Percentiles rank a stretch among this genome's conserved stretches.
phyloP scores from a whole-genome alignment of 306 rosid species.

The Sphenostylis stenocarpa region DNA sequence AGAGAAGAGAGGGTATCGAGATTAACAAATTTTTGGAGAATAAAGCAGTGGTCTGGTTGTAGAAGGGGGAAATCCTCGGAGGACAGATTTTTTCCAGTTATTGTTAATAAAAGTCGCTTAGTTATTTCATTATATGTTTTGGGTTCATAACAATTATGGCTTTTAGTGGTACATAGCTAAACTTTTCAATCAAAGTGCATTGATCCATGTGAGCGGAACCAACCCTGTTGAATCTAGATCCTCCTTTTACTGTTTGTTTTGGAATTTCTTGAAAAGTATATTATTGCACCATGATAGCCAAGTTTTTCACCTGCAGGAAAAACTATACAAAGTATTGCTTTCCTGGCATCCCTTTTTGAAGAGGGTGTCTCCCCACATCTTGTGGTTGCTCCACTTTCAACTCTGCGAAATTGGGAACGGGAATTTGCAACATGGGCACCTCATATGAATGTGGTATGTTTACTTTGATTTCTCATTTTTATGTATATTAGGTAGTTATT shows the following conservation, averaged over 20 bases:
- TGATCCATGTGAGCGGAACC: slow-evolving; percentile 3
- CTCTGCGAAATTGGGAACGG: slow-evolving; percentile 97
- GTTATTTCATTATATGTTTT: background rate
- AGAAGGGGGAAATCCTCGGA: background rate
- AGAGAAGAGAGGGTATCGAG: background rate
- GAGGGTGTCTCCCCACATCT: slow-evolving; percentile 81
- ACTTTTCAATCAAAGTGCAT: slow-evolving; percentile 3
- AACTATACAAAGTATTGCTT: slow-evolving; percentile 98
- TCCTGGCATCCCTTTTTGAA: slow-evolving; percentile 82
- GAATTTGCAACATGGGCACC: slow-evolving; percentile 99
- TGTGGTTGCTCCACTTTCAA: slow-evolving; percentile 98
- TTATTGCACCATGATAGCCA: slow-evolving; percentile 27
- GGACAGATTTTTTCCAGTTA: background rate
- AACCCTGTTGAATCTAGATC: background rate
- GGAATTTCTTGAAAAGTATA: slow-evolving; percentile 9
- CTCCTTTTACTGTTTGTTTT: slow-evolving; percentile 19
- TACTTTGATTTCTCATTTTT: slow-evolving; percentile 6
- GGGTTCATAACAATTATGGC: background rate
- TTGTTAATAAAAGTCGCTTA: background rate
- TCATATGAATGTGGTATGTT: slow-evolving; percentile 95
- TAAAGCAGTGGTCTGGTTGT: background rate
- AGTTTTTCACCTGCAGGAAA: slow-evolving; percentile 65
- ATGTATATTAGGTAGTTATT: slow-evolving; percentile 29
- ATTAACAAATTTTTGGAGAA: background rate
- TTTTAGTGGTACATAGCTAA: background rate